Conservation (phyloP, 139 green algal species). For the Chlorella sorokiniana region DNA sequence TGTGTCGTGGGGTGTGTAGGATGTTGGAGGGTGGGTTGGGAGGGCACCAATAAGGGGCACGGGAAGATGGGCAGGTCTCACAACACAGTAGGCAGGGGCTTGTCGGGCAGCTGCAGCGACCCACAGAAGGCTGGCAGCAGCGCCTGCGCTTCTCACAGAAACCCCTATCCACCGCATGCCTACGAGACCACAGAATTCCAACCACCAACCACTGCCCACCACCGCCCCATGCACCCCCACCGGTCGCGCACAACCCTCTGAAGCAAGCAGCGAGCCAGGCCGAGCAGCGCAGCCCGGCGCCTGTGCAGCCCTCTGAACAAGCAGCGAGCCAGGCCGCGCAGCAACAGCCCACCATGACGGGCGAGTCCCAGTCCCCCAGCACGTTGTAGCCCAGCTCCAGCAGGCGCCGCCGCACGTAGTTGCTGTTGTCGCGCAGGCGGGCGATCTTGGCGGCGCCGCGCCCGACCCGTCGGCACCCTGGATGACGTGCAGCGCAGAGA, state of each 20-base stretch:
- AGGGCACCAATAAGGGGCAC: neutral
- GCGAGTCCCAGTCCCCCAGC: constrained; percentile 93
- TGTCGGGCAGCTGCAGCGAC: neutral
- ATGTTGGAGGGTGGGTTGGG: neutral
- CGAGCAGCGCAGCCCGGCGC: no score
- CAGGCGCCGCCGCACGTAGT: constrained; percentile 80
- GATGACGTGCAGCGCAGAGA: constrained; percentile 80
- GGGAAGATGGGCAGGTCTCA: neutral
- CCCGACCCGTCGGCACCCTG: constrained; percentile 55
- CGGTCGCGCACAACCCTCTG: no score
- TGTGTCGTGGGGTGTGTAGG: neutral
- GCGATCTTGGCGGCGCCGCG: constrained; percentile 80
- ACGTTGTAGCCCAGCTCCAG: constrained; percentile 85
- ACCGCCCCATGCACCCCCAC: no score
- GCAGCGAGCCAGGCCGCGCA: no score
- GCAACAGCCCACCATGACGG: constrained; percentile 79
- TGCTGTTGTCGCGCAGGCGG: constrained; percentile 87
- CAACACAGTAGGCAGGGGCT: neutral
- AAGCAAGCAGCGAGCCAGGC: no score
- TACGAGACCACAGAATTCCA: no score
- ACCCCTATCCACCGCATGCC: no score
- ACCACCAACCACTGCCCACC: no score
- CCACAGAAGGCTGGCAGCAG: no score
- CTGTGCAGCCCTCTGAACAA: no score
- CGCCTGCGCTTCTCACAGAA: no score